A percentile compares a stretch with the other conserved stretches of the same genome.
Evolutionary conservation across 169 alveolate species (phyloP).

Genomic region (Cryptosporidium canis): DNA sequence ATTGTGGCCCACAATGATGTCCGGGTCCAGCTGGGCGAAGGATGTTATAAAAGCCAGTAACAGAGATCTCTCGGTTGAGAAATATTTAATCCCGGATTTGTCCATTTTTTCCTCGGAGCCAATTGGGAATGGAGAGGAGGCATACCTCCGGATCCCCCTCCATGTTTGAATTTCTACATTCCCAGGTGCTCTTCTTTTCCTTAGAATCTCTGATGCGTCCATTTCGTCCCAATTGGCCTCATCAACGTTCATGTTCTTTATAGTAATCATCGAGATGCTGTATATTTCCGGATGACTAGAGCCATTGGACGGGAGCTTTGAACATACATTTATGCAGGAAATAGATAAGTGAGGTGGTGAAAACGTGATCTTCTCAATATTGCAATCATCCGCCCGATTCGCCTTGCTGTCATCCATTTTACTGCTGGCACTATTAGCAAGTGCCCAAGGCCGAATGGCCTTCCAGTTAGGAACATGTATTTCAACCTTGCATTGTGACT

Average conservation of each 20-base stretch:
- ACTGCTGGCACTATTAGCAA: not conserved
- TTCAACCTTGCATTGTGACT: conserved; percentile 45
- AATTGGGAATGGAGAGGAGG: conserved; percentile 34
- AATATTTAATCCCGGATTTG: conserved; percentile 44
- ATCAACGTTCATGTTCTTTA: conserved; percentile 42
- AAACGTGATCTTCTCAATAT: not conserved
- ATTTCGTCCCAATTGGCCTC: conserved; percentile 39
- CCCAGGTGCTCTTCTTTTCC: not conserved
- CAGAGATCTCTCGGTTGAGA: conserved; percentile 51
- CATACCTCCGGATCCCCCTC: conserved; percentile 52
- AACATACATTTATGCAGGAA: conserved; percentile 20
- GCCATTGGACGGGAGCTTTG: conserved; percentile 24
- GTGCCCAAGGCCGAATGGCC: conserved; percentile 37
- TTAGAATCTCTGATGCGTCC: conserved; percentile 1
- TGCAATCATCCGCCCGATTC: not conserved
- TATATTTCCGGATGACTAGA: conserved; percentile 36
- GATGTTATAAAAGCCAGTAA: conserved; percentile 23
- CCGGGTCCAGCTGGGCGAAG: conserved; percentile 77
- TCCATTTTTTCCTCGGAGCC: conserved; percentile 63
- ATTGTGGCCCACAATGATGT: conserved; percentile 80
- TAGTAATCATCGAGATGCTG: conserved; percentile 22
- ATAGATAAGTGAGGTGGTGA: conserved; percentile 9
- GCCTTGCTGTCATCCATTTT: not conserved
- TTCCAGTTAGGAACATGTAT: conserved; percentile 59
- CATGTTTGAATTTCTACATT: conserved; percentile 3